Conservation (phyloP, 192 early-diverging fungal species). For the Linnemannia zychae region DNA sequence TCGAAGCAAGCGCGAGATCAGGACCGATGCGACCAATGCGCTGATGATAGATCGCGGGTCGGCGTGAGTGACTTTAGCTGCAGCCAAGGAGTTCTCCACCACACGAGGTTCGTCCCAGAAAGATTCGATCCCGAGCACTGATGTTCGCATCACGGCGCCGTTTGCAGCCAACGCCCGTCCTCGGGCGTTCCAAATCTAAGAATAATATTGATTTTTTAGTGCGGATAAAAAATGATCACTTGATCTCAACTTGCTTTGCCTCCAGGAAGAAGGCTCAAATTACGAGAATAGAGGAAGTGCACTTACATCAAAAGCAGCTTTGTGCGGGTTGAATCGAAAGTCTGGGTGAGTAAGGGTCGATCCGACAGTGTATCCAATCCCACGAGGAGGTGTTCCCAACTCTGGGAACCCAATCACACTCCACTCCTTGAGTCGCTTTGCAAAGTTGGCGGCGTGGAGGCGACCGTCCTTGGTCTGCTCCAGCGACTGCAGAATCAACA, state of each 20-base stretch:
- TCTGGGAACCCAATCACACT: slow-evolving; percentile 64
- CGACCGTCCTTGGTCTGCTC: slow-evolving; percentile 58
- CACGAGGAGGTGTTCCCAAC: slow-evolving; percentile 67
- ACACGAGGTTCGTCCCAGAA: slow-evolving; percentile 60
- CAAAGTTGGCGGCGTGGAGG: slow-evolving; percentile 66
- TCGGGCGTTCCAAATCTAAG: slow-evolving; percentile 51
- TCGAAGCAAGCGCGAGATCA: slow-evolving; percentile 58
- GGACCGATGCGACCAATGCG: slow-evolving; percentile 41
- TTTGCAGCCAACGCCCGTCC: slow-evolving; percentile 56
- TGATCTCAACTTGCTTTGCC: background rate
- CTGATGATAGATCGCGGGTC: slow-evolving; percentile 58
- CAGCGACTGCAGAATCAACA: slow-evolving; percentile 69
- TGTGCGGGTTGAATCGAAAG: slow-evolving; percentile 65
- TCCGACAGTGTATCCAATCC: slow-evolving; percentile 67
- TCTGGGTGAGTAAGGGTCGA: slow-evolving; percentile 59
- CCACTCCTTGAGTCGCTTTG: slow-evolving; percentile 65
- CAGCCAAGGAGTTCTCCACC: slow-evolving; percentile 54
- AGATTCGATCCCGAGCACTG: slow-evolving; percentile 51
- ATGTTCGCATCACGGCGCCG: slow-evolving; percentile 59
- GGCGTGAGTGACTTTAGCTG: slow-evolving; percentile 60
- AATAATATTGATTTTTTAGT: background rate
- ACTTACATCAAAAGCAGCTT: slow-evolving; percentile 53
- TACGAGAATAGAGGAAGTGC: background rate
- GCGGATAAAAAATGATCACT: background rate
- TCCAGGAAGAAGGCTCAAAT: background rate